Conservation (phyloP, 2,329 filamentous ascomycete genomes). For the Beauveria rudraprayagi region DNA sequence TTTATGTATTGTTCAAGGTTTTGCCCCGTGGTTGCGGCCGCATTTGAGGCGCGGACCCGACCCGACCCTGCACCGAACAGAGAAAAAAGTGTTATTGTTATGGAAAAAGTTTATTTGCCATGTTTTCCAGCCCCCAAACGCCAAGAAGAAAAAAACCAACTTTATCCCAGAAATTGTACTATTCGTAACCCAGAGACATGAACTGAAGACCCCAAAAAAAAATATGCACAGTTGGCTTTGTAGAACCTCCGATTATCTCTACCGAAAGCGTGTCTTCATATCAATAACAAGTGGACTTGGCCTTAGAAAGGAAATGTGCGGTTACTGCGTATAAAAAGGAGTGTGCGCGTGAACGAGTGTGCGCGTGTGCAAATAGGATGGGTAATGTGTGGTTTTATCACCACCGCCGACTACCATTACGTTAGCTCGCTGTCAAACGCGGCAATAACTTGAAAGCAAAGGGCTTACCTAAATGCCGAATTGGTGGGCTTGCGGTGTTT, state of each 20-base stretch:
- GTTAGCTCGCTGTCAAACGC: neutral
- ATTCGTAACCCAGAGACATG: neutral
- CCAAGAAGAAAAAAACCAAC: neutral
- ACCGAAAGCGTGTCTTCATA: neutral
- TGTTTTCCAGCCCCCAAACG: constrained; percentile 7
- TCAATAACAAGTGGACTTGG: neutral
- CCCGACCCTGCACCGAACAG: neutral
- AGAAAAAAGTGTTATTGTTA: neutral
- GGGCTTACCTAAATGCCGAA: constrained; percentile 9
- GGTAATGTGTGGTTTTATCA: neutral
- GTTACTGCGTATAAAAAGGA: neutral
- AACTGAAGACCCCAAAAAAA: neutral
- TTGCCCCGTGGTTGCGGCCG: too few species aligned
- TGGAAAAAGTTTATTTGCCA: neutral
- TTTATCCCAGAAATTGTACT: neutral
- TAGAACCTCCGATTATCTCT: neutral
- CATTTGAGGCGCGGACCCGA: too few species aligned
- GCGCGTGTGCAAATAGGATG: neutral
- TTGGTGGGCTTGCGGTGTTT: constrained; percentile 7
- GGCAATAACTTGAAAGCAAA: too few species aligned
- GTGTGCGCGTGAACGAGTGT: too few species aligned
- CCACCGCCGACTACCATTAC: constrained; percentile 1
- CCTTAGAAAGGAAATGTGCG: neutral
- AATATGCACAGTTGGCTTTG: neutral
- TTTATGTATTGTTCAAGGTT: too few species aligned